Conservation (phyloP, 2,329 filamentous ascomycete species). For the Fusarium decemcellulare region DNA sequence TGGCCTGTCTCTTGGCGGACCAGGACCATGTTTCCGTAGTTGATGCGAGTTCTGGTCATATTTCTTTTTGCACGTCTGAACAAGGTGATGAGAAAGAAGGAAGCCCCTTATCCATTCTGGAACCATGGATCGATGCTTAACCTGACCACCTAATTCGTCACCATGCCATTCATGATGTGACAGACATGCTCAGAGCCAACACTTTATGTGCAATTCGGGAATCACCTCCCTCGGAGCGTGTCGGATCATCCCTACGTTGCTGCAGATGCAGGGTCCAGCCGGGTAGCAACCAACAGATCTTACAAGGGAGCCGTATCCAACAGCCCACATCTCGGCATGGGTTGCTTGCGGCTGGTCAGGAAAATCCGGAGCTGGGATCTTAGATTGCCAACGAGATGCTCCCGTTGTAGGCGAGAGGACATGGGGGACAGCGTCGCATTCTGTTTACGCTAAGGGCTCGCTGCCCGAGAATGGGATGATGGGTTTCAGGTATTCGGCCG, state of each 20-base stretch:
- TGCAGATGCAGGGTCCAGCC: conserved; percentile 9
- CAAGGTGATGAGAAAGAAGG: background rate
- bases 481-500: conserved; percentile 14
- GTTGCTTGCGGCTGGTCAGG: background rate
- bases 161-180: conserved; percentile 10
- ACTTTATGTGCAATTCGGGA: background rate
- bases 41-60: background rate
- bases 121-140: background rate
- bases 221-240: background rate
- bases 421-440: background rate
- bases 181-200: background rate
- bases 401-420: conserved; percentile 2
- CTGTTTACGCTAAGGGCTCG: background rate
- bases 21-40: background rate
- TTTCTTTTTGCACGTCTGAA: background rate
- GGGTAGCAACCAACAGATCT: conserved; percentile 8
- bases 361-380: conserved; percentile 12
- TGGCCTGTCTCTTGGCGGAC: background rate
- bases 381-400: conserved; percentile 9
- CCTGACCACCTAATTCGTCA: conserved; percentile 5
- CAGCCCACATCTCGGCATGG: background rate
- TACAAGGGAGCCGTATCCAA: background rate
- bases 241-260: background rate
- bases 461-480: background rate
- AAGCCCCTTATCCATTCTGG: background rate